Percentiles rank a stretch among this genome's conserved stretches.
Conservation (phyloP, 2,329 filamentous ascomycete genomes). For the Akanthomyces lecanii region DNA sequence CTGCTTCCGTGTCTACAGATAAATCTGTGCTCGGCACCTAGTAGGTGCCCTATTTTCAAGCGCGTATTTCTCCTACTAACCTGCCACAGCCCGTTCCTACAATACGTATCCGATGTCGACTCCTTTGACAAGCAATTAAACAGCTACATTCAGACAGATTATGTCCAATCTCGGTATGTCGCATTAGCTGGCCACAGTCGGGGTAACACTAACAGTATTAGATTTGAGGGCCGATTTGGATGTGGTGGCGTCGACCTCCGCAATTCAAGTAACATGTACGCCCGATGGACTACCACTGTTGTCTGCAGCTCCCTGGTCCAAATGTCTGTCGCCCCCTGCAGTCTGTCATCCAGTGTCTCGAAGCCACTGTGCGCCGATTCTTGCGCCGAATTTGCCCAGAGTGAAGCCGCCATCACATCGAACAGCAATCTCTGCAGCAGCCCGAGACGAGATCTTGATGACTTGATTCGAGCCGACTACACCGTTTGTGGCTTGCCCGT, state of each 20-base stretch:
- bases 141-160: slow-evolving; percentile 69
- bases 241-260: slow-evolving; percentile 73
- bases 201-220: slow-evolving; percentile 34
- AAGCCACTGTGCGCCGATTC: slow-evolving; percentile 82
- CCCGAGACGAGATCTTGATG: slow-evolving; percentile 60
- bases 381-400: slow-evolving; percentile 82
- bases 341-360: slow-evolving; percentile 58
- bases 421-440: slow-evolving; percentile 69
- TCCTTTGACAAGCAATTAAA: slow-evolving; percentile 75
- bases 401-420: slow-evolving; percentile 78
- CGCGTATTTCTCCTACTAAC: slow-evolving; percentile 18
- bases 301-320: slow-evolving; percentile 94
- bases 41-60: slow-evolving; percentile 38
- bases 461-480: slow-evolving; percentile 87
- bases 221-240: slow-evolving; percentile 77
- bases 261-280: slow-evolving; percentile 79
- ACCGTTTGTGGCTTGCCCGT: slow-evolving; percentile 80
- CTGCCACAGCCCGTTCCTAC: slow-evolving; percentile 69
- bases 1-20: slow-evolving; percentile 66
- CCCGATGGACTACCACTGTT: slow-evolving; percentile 85
- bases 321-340: slow-evolving; percentile 71
- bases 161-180: slow-evolving; percentile 72
- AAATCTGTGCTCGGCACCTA: slow-evolving; percentile 55
- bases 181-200: background rate
- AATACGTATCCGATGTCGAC: slow-evolving; percentile 68